Percentiles rank a stretch among this genome's conserved stretches.
phyloP scores from a whole-genome alignment of 1,284 basidiomycete species.

The Puccinia hordei region DNA sequence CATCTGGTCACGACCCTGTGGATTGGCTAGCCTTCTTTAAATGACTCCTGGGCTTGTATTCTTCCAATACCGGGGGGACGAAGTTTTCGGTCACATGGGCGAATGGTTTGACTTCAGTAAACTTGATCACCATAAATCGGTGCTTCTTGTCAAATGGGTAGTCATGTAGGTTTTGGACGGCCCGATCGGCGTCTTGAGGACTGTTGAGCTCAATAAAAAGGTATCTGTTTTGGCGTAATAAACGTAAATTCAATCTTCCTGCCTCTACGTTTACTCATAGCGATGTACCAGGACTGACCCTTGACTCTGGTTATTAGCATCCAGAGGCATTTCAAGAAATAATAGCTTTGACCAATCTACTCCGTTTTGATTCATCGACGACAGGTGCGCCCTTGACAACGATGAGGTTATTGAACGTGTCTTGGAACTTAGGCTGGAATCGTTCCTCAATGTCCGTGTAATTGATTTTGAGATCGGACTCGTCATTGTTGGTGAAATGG shows the following conservation, averaged over 20 bases:
- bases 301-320: slow-evolving; percentile 69
- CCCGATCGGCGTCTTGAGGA: too few species aligned
- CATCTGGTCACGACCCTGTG: slow-evolving; percentile 91
- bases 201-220: too few species aligned
- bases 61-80: slow-evolving; percentile 76
- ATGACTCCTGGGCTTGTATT: slow-evolving; percentile 91
- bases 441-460: too few species aligned
- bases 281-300: too few species aligned
- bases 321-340: slow-evolving; percentile 79
- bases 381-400: slow-evolving; percentile 83
- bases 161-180: slow-evolving; percentile 74
- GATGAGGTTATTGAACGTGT: too few species aligned
- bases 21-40: slow-evolving; percentile 90
- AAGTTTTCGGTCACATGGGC: slow-evolving; percentile 80
- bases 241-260: too few species aligned
- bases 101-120: slow-evolving; percentile 88
- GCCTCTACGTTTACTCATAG: too few species aligned
- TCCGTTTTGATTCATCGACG: slow-evolving; percentile 78
- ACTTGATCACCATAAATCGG: slow-evolving; percentile 84
- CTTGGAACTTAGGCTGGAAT: too few species aligned
- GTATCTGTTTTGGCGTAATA: too few species aligned
- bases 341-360: slow-evolving; percentile 76
- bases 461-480: too few species aligned
- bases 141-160: slow-evolving; percentile 90
- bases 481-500: too few species aligned